Percentiles rank a stretch among this genome's conserved stretches.
Evolutionary conservation across 2,329 filamentous ascomycete genomes (phyloP).

Genomic region (Acarospora socialis): DNA sequence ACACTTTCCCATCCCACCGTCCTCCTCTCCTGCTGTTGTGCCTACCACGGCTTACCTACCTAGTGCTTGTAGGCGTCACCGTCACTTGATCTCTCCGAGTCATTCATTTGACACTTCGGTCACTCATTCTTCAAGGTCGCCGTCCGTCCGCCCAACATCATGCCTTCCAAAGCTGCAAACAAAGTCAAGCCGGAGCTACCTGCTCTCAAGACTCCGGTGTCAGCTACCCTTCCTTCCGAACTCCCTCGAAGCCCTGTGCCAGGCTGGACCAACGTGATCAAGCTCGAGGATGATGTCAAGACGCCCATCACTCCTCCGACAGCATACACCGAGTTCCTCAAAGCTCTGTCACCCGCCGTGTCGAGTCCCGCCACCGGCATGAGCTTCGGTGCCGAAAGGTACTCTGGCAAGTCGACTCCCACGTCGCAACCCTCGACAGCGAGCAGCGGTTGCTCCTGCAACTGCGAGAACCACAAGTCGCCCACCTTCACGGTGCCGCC

Average conservation of each 20-base stretch:
- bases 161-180: constrained; percentile 7
- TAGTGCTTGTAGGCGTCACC: constrained; percentile 10
- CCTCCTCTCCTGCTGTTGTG: not conserved
- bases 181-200: constrained; percentile 23
- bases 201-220: constrained; percentile 30
- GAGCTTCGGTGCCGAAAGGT: constrained; percentile 30
- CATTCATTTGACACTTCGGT: constrained; percentile 9
- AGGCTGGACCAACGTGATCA: constrained; percentile 47
- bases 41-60: not conserved
- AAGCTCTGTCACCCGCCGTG: constrained; percentile 57
- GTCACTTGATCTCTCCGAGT: constrained; percentile 8
- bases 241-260: constrained; percentile 55
- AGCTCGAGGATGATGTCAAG: constrained; percentile 52
- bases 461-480: constrained; percentile 40
- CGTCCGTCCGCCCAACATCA: too few relatives aligned
- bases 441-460: constrained; percentile 29
- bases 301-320: constrained; percentile 84
- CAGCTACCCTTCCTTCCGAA: constrained; percentile 35
- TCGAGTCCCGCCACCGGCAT: constrained; percentile 50
- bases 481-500: constrained; percentile 46
- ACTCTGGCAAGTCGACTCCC: constrained; percentile 19
- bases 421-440: constrained; percentile 27
- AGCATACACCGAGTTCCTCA: constrained; percentile 88
- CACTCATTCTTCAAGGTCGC: constrained; percentile 1
- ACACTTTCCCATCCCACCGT: not conserved